phyloP scores from a whole-genome alignment of 1,284 basidiomycete species.

The Ustilago esculenta region DNA sequence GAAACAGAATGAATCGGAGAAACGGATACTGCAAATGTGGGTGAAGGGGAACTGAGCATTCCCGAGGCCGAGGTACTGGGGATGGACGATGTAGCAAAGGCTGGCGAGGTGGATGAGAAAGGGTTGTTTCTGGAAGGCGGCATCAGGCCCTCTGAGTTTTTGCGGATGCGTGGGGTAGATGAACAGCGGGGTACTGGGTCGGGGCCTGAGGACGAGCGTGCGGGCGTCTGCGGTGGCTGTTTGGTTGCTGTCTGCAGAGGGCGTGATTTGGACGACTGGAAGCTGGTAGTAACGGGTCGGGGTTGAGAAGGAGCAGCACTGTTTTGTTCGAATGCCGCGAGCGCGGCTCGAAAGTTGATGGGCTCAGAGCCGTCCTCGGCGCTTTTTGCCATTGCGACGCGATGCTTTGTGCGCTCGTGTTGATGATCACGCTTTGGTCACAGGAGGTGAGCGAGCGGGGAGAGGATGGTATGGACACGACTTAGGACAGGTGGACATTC shows the following conservation, averaged over 20 bases:
- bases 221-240: slow-evolving; percentile 19
- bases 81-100: background rate
- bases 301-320: background rate
- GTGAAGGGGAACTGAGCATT: slow-evolving; percentile 23
- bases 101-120: slow-evolving; percentile 1
- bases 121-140: slow-evolving; percentile 17
- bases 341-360: slow-evolving; percentile 46
- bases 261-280: slow-evolving; percentile 17
- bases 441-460: background rate
- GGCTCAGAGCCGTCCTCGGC: slow-evolving; percentile 16
- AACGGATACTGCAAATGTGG: background rate
- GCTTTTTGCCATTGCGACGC: slow-evolving; percentile 12
- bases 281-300: background rate
- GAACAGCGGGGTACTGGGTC: slow-evolving; percentile 31
- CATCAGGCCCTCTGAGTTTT: slow-evolving; percentile 8
- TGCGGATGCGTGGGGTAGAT: slow-evolving; percentile 29
- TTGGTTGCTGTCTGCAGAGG: background rate
- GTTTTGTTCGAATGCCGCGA: slow-evolving; percentile 37
- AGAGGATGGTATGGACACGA: background rate
- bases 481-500: too few relatives aligned
- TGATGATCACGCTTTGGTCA: too few relatives aligned
- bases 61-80: slow-evolving; percentile 22
- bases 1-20: background rate
- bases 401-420: background rate
- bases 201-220: slow-evolving; percentile 12